Conservation (phyloP, 2,329 filamentous ascomycete genomes). For the Talaromyces marneffei region DNA sequence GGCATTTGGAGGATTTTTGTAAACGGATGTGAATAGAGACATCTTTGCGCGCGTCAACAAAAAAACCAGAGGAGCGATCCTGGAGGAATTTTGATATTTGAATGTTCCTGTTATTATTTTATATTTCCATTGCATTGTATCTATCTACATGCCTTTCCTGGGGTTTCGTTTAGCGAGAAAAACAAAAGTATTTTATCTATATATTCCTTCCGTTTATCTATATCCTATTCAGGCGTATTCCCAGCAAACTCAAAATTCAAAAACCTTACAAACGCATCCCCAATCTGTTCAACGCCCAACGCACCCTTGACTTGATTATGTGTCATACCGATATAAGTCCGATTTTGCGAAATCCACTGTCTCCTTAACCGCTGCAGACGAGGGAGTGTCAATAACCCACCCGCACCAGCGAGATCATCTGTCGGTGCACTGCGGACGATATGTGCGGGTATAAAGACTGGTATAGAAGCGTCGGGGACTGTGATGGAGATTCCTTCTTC, state of each 20-base stretch:
- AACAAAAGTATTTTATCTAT: neutral
- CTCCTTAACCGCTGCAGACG: conserved; percentile 39
- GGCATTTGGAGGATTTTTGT: neutral
- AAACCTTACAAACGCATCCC: conserved; percentile 43
- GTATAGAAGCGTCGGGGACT: conserved; percentile 26
- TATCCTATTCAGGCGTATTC: conserved; percentile 15
- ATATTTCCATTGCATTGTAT: neutral
- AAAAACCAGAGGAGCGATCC: conserved; percentile 13
- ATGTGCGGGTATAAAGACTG: conserved; percentile 35
- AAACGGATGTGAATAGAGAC: conserved; percentile 1
- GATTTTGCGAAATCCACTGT: conserved; percentile 44
- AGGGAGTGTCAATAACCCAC: conserved; percentile 37
- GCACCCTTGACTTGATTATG: conserved; percentile 31
- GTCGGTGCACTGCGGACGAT: conserved; percentile 33
- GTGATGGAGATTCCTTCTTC: conserved; percentile 30
- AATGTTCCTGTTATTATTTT: neutral
- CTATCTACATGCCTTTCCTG: neutral
- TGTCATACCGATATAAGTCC: conserved; percentile 33
- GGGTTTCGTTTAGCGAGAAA: no score
- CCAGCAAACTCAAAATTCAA: conserved; percentile 41
- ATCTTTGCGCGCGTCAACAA: neutral
- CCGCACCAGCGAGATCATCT: conserved; percentile 39
- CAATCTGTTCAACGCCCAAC: conserved; percentile 31
- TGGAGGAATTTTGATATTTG: conserved; percentile 11
- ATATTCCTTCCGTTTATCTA: neutral